Conservation (phyloP, 2,329 filamentous ascomycete genomes). For the Fusarium camptoceras region DNA sequence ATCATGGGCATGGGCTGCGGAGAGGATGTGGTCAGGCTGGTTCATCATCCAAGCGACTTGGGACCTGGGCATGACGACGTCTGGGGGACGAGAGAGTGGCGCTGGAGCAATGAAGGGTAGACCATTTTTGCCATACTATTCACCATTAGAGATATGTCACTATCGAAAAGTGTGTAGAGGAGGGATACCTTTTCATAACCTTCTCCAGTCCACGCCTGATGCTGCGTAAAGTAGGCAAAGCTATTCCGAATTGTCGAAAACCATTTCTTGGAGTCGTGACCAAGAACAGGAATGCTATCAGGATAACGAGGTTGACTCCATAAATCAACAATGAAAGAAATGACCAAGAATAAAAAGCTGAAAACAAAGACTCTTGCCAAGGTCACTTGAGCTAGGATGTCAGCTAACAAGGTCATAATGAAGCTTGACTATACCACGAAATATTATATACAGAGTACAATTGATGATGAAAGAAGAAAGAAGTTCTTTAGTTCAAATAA, state of each 20-base stretch:
- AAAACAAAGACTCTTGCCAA: constrained; percentile 46
- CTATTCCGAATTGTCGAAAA: constrained; percentile 55
- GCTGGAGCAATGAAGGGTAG: constrained; percentile 58
- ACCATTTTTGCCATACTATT: constrained; percentile 56
- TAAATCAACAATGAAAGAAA: constrained; percentile 56
- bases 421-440: not conserved
- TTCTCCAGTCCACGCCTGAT: constrained; percentile 55
- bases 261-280: constrained; percentile 51
- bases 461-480: not conserved
- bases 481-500: not conserved
- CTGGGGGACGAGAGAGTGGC: constrained; percentile 54
- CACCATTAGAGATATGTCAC: not conserved
- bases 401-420: constrained; percentile 23
- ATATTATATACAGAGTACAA: not conserved
- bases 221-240: constrained; percentile 53
- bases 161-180: not conserved
- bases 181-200: constrained; percentile 56
- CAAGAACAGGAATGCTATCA: constrained; percentile 55
- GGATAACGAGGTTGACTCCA: constrained; percentile 55
- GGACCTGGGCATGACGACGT: constrained; percentile 58
- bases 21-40: constrained; percentile 58
- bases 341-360: constrained; percentile 50
- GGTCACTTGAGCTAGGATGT: constrained; percentile 48
- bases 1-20: constrained; percentile 56
- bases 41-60: constrained; percentile 61